Base-by-base conservation (phyloP, 2,329 filamentous ascomycete species). In the Phaeosphaeriaceae sp. region DNA sequence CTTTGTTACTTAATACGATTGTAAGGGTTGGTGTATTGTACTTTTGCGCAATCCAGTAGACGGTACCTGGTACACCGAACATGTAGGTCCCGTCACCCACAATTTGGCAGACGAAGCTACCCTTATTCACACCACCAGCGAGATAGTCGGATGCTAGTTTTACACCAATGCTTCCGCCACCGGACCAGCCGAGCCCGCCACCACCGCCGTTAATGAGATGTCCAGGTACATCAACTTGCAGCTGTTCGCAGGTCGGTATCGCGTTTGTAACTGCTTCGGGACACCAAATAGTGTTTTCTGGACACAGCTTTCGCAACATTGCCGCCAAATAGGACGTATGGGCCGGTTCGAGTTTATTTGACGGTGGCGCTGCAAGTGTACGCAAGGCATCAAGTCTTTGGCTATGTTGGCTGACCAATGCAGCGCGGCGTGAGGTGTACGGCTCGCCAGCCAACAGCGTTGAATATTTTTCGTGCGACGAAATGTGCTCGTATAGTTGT, bases 181-280 rank as follows among this genome's bases (percentile, higher is more conserved):
- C 89, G 9, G 85, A 89, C 89, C 89, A 93, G 2, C 89, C 89
- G 0, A 93, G 83, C 2, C 90, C 90, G 13, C 88, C 89, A 0
- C 87, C 89, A 1, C 89, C 89, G 66, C 89, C 92, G 69, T 92
- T 92, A 63, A 93, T 84, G 87, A 87, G 92, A 0, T 83, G 85
- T 0, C 88, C 88, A 0, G 89, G 89, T 0, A 84, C 65, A 0
- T 81, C 85, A 2, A 84, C 81, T 61, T 86, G 85, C 6, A 94
- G 75, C 56, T 92, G 88, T 58, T 94, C 88, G 20, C 84, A 80
- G 0, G 92, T 85, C 21, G 85, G 81, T 0, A 71, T 71, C 0
- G 86, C 85, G 48, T 89, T 85, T 0, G 90, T 94, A 0, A 94
- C 90, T 0, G 90, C 86, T 73, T 94, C 90, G 35, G 93, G 78